These are phyloP conservation scores for Leccinum uliginosum DNA, from an alignment of 768 basidiomycete genomes.

Conservation along the genomic window DNA sequence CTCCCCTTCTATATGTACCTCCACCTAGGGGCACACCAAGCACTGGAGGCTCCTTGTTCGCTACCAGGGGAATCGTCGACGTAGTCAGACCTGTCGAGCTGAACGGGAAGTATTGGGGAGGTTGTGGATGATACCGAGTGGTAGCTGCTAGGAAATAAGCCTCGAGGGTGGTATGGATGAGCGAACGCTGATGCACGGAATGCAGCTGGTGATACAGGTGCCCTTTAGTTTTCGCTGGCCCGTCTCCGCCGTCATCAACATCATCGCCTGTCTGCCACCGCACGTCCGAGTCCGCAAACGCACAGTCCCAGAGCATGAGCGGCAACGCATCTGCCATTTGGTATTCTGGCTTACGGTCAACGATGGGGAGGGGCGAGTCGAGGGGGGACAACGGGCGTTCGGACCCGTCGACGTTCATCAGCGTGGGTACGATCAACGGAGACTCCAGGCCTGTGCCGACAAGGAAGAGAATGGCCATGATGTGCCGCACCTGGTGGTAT, in stretches of 20 bases:
- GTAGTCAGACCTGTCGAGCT: constrained; percentile 21
- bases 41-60: constrained; percentile 19
- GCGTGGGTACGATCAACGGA: constrained; percentile 61
- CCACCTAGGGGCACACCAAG: constrained; percentile 68
- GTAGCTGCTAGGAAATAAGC: constrained; percentile 62
- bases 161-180: constrained; percentile 60
- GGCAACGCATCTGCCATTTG: constrained; percentile 93
- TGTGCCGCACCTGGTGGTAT: constrained; percentile 94
- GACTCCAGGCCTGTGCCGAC: constrained; percentile 77
- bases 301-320: constrained; percentile 88
- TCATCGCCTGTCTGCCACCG: constrained; percentile 63
- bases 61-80: constrained; percentile 15
- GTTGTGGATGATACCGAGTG: constrained; percentile 44
- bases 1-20: constrained; percentile 55
- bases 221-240: constrained; percentile 26
- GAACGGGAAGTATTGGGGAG: constrained; percentile 37
- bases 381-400: constrained; percentile 1
- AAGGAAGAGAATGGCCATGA: constrained; percentile 88
- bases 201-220: constrained; percentile 51
- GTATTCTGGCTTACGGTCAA: constrained; percentile 80
- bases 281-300: constrained; percentile 60
- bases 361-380: constrained; percentile 39
- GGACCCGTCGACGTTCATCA: constrained; percentile 64
- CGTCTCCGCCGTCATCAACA: constrained; percentile 17
- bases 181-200: constrained; percentile 53